Base-by-base conservation (phyloP, 1,139 yeast species). In the Zygoascus hellenicus region DNA sequence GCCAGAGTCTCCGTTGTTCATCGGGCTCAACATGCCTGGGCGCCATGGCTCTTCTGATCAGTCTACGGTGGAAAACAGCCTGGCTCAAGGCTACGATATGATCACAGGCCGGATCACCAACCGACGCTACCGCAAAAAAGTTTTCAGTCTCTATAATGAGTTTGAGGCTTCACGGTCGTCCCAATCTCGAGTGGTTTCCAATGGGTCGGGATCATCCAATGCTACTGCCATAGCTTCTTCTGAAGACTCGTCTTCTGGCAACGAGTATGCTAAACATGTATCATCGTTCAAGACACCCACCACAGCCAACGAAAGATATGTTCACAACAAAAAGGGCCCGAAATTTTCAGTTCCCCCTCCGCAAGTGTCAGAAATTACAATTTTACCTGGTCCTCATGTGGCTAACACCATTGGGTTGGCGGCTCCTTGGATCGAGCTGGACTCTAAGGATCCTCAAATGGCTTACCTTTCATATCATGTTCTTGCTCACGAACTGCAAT, bases 391-490 rank as follows among this genome's bases (percentile, higher is more conserved):
- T 2, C 31, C 62, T 1, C 74, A 74, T 52, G 59, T 71, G 3
- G 50, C 59, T 2, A 64, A 66, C 46, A 68, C 75, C 0, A 68
- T 76, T 36, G 85, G 83, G 0, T 56, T 80, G 32, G 63, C 80
- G 1, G 75, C 85, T 0, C 77, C 83, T 1, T 81, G 86, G 85
- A 68, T 80, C 10, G 85, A 81, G 55, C 63, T 80, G 32, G 86
- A 80, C 52, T 72, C 79, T 29, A 65, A 66, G 17, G 76, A 78
- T 57, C 62, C 65, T 0, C 54, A 68, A 3, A 68, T 76, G 9
- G 75, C 81, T 31, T 75, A 72, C 51, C 65, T 80, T 47, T 76
- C 82, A 2, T 64, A 65, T 31, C 80, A 79, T 54, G 83, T 80
- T 5, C 56, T 80, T 22, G 51, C 63, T 35, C 76, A 78, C 54